Evolutionary conservation across 495 filamentous ascomycete species (phyloP).

Genomic region (Clavariopsis aquatica): DNA sequence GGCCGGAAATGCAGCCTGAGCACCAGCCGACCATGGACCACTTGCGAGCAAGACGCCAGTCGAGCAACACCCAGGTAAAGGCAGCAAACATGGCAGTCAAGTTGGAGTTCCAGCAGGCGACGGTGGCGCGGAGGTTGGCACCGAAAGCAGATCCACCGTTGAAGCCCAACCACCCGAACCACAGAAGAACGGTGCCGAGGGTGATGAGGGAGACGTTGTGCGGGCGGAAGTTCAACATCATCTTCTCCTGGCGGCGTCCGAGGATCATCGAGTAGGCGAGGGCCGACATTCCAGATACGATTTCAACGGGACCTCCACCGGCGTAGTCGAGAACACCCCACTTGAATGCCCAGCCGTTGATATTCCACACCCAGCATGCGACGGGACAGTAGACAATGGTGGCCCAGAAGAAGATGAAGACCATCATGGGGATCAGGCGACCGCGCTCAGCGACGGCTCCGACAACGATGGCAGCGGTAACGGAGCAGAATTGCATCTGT

Average conservation of each 20-base stretch:
- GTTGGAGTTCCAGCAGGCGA: constrained; percentile 98
- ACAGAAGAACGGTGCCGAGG: constrained; percentile 90
- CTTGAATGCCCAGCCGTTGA: constrained; percentile 87
- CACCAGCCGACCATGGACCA: constrained; percentile 99
- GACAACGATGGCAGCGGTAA: constrained; percentile 89
- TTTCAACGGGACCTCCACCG: constrained; percentile 96
- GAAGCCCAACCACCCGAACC: constrained; percentile 99
- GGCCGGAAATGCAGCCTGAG: constrained; percentile 66
- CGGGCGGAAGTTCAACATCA: constrained; percentile 87
- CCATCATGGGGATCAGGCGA: constrained; percentile 89
- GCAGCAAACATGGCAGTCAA: constrained; percentile 85
- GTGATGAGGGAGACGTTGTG: constrained; percentile 98
- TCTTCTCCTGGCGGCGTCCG: constrained; percentile 95
- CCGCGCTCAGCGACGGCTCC: constrained; percentile 93
- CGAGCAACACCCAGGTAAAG: constrained; percentile 87
- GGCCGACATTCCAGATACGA: constrained; percentile 88
- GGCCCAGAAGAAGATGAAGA: constrained; percentile 94
- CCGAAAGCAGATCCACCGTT: constrained; percentile 98
- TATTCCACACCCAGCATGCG: constrained; percentile 93
- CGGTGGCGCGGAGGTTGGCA: constrained; percentile 88
- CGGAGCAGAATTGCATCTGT: constrained; percentile 93
- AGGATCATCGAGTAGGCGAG: constrained; percentile 94
- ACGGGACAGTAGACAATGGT: constrained; percentile 97
- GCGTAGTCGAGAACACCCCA: constrained; percentile 97
- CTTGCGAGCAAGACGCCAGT: constrained; percentile 92